Base-by-base conservation (phyloP, 2,329 filamentous ascomycete genomes). In the Xylariaceae sp. region DNA sequence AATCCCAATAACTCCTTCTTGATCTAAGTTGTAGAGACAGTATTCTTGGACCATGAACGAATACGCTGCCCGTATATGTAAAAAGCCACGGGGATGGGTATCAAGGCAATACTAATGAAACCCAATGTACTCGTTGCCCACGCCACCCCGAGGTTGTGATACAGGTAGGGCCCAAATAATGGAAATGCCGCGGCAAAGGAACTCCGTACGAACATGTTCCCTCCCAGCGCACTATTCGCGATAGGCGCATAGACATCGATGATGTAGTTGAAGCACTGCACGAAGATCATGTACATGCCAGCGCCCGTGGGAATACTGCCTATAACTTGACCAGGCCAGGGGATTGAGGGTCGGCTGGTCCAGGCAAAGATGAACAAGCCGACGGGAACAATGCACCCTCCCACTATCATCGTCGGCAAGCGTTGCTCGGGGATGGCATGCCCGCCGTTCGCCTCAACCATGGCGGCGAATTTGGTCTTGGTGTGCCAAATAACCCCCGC, bases 271-370 rank as follows among this genome's bases (percentile, higher is more conserved):
- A 55, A 55, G 36, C 53, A 55, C 40, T 55, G 53, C 3, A 55
- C 53, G 31, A 55, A 55, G 33, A 55, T 43, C 53, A 55, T 55
- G 40, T 55, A 55, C 47, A 55, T 40, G n/a, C 53, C 53, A n/a
- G 47, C 47, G 18, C 53, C 53, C 7, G 47, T 44, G 7, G 50
- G 50, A 11, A 55, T 53, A 47, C 53, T 55, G 16, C 46, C 53
- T 11, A 55, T 50, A 17, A 55, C 53, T 11, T 39, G 40, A 19
- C 53, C 53, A 11, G 50, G 28, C 53, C 53, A 55, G 5, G 44
- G 53, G 11, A 42, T 53, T 6, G 28, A 33, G 1, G 50, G 47
- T 6, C 28, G 18, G 6, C 50, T 19, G 2, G 53, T 55, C 44
- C 47, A 55, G 12, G 53, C 53, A 28, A 50, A 55, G 16, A 55